Percentiles rank a stretch among this genome's conserved stretches.
These are phyloP conservation scores for Nakazawaea siamensis DNA, from an alignment of 805 yeast genomes.

Conservation along the genomic window DNA sequence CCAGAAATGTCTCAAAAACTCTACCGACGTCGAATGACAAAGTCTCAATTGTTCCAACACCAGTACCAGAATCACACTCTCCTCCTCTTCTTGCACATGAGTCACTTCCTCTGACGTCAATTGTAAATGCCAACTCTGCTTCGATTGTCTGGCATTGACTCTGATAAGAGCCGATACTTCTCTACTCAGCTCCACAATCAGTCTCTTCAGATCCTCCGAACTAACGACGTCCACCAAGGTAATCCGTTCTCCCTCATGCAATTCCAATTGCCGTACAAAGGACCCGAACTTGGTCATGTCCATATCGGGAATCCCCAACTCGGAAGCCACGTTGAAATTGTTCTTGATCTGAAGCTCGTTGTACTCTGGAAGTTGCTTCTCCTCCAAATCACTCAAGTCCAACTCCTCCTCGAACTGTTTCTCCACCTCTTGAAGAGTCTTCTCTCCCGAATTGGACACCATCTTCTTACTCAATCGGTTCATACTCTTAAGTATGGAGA, in stretches of 20 bases:
- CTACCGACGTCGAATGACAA: slow-evolving; percentile 66
- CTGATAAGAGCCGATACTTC: slow-evolving; percentile 41
- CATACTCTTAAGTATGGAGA: slow-evolving; percentile 78
- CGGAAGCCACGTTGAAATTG: slow-evolving; percentile 17
- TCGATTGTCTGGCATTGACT: slow-evolving; percentile 46
- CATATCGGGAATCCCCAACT: slow-evolving; percentile 10
- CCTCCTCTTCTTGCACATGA: slow-evolving; percentile 11
- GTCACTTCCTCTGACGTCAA: not conserved
- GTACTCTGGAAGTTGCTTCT: slow-evolving; percentile 37
- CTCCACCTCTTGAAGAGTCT: slow-evolving; percentile 23
- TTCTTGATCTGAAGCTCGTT: slow-evolving; percentile 34
- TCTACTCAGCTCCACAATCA: slow-evolving; percentile 32
- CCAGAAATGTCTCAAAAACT: slow-evolving; percentile 74
- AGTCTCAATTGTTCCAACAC: slow-evolving; percentile 44
- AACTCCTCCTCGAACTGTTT: slow-evolving; percentile 32
- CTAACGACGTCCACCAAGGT: too few species aligned
- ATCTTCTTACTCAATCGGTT: slow-evolving; percentile 79
- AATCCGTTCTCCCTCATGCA: too few species aligned
- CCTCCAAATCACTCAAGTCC: slow-evolving; percentile 43
- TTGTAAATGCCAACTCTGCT: slow-evolving; percentile 27
- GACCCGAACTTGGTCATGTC: slow-evolving; percentile 18
- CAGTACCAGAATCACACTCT: slow-evolving; percentile 11
- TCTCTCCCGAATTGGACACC: slow-evolving; percentile 47
- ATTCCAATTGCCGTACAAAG: too few species aligned
- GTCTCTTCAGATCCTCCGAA: slow-evolving; percentile 21